phyloP scores from a whole-genome alignment of 768 basidiomycete species.

The Termitomyces heimii region DNA sequence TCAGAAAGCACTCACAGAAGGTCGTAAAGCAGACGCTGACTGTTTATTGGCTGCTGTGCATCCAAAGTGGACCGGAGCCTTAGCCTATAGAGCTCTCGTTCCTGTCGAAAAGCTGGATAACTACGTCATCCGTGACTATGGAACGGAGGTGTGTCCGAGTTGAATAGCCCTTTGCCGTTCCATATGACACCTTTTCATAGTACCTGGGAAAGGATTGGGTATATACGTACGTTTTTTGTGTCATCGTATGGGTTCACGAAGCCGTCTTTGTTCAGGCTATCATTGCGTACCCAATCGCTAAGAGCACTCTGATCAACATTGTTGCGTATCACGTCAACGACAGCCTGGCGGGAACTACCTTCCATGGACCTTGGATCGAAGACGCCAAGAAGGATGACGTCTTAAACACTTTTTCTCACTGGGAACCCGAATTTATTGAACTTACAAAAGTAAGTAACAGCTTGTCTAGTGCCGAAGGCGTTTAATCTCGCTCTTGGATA shows the following conservation, averaged over 20 bases:
- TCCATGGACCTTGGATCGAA: slow-evolving; percentile 25
- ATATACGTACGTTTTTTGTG: background rate
- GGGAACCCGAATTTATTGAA: slow-evolving; percentile 29
- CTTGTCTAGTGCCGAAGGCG: background rate
- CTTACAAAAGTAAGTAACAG: slow-evolving; percentile 20
- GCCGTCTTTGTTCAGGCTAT: slow-evolving; percentile 24
- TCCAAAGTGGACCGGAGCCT: slow-evolving; percentile 36
- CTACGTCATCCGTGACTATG: slow-evolving; percentile 1
- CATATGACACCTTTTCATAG: slow-evolving; percentile 10
- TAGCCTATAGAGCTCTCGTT: slow-evolving; percentile 26
- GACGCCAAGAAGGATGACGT: slow-evolving; percentile 23
- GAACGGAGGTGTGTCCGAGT: slow-evolving; percentile 16
- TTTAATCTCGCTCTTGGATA: background rate
- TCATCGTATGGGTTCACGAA: background rate
- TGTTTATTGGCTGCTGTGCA: slow-evolving; percentile 13
- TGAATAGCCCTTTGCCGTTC: background rate
- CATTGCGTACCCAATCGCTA: slow-evolving; percentile 32
- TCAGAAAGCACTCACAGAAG: slow-evolving; percentile 1
- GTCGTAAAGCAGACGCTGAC: slow-evolving; percentile 3
- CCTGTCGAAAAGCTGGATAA: slow-evolving; percentile 22
- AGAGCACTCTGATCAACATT: slow-evolving; percentile 29
- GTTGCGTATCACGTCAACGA: slow-evolving; percentile 24
- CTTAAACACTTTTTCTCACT: slow-evolving; percentile 20
- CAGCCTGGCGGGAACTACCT: slow-evolving; percentile 20
- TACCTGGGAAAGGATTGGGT: slow-evolving; percentile 27